Conservation (phyloP, 257 asterid species). For the Ilex asprella region DNA sequence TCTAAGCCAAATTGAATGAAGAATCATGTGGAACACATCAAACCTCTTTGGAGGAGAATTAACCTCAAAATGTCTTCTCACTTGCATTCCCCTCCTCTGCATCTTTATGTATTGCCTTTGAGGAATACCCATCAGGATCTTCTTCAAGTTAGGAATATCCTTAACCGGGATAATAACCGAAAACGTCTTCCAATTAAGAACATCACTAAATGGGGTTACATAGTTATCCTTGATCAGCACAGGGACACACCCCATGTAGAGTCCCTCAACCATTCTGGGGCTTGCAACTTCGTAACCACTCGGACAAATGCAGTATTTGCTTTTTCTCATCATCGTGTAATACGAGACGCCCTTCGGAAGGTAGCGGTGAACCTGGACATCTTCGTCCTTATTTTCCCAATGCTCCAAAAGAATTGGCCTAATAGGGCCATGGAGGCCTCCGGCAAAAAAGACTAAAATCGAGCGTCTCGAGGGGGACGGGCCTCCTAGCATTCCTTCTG, state of each 20-base stretch:
- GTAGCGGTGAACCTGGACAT: constrained; percentile 49
- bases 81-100: constrained; percentile 39
- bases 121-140: constrained; percentile 40
- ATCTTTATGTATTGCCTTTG: constrained; percentile 32
- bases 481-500: constrained; percentile 39
- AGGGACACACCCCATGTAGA: constrained; percentile 73
- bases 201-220: constrained; percentile 69
- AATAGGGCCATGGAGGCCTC: constrained; percentile 86
- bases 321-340: constrained; percentile 58
- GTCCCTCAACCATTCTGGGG: constrained; percentile 85
- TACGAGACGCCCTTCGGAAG: constrained; percentile 59
- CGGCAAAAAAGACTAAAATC: constrained; percentile 50
- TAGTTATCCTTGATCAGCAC: constrained; percentile 68
- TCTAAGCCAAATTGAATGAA: constrained; percentile 49
- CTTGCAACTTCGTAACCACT: constrained; percentile 93
- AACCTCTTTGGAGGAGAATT: constrained; percentile 34
- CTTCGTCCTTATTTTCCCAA: constrained; percentile 64
- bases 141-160: constrained; percentile 62
- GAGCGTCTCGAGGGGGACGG: constrained; percentile 46
- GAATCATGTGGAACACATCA: constrained; percentile 50
- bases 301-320: constrained; percentile 76
- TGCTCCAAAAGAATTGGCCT: constrained; percentile 67
- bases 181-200: constrained; percentile 62
- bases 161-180: constrained; percentile 44
- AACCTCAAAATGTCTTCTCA: constrained; percentile 41